Conservation (phyloP, 495 filamentous ascomycete genomes). For the Polyplosphaeria fusca region DNA sequence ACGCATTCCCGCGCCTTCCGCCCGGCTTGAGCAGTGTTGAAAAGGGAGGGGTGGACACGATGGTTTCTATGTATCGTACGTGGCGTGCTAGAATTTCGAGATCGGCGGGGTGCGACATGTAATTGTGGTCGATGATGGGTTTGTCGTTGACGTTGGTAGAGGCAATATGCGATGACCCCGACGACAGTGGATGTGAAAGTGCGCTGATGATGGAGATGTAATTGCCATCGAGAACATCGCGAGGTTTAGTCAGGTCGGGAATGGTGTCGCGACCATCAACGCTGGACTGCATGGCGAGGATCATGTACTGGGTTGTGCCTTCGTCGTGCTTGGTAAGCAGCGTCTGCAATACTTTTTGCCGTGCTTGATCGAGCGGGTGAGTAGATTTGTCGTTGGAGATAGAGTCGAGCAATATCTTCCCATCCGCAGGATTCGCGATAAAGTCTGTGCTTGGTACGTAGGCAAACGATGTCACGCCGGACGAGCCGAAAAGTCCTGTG, state of each 20-base stretch:
- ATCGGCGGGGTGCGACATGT: slow-evolving; percentile 42
- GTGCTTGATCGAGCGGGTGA: slow-evolving; percentile 9
- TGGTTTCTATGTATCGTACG: slow-evolving; percentile 8
- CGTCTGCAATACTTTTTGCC: background rate
- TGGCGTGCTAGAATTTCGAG: slow-evolving; percentile 5
- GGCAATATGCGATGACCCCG: slow-evolving; percentile 54
- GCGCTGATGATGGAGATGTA: slow-evolving; percentile 38
- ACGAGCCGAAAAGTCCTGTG: slow-evolving; percentile 1
- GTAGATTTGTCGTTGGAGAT: background rate
- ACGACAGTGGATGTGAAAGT: slow-evolving; percentile 40
- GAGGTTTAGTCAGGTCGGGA: background rate
- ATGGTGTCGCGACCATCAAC: slow-evolving; percentile 1
- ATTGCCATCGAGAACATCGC: background rate
- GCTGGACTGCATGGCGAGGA: slow-evolving; percentile 5
- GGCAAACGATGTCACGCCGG: slow-evolving; percentile 2
- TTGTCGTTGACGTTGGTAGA: slow-evolving; percentile 54
- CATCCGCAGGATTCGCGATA: background rate
- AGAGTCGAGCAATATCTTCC: background rate
- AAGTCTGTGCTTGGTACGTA: slow-evolving; percentile 15
- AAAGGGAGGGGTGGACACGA: slow-evolving; percentile 2
- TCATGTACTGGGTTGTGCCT: slow-evolving; percentile 18
- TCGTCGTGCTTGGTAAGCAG: slow-evolving; percentile 2
- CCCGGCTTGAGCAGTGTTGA: slow-evolving; percentile 14
- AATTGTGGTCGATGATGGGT: slow-evolving; percentile 57
- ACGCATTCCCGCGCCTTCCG: background rate